phyloP scores from a whole-genome alignment of 768 basidiomycete genomes.

The Mycena haematopus region DNA sequence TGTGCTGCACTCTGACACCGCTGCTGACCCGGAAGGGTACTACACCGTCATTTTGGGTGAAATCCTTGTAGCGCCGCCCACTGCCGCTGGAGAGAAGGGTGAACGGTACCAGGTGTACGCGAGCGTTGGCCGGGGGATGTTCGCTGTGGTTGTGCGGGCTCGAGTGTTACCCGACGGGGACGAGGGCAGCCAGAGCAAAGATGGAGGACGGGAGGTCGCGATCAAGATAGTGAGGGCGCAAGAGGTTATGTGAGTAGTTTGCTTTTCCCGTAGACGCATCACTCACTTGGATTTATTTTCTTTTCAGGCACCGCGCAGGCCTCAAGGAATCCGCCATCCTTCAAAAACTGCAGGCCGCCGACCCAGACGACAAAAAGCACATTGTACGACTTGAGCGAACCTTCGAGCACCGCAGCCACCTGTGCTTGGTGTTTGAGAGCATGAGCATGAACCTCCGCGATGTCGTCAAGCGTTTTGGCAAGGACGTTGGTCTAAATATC shows the following conservation, averaged over 20 bases:
- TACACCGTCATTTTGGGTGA: slow-evolving; percentile 95
- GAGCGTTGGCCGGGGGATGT: slow-evolving; percentile 98
- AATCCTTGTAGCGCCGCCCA: slow-evolving; percentile 53
- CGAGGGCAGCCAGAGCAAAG: slow-evolving; percentile 58
- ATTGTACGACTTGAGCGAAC: slow-evolving; percentile 90
- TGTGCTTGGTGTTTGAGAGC: slow-evolving; percentile 95
- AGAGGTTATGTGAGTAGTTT: slow-evolving; percentile 85
- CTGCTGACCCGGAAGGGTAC: slow-evolving; percentile 94
- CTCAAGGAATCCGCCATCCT: slow-evolving; percentile 91
- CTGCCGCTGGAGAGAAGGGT: slow-evolving; percentile 52
- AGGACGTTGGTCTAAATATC: slow-evolving; percentile 96
- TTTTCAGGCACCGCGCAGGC: slow-evolving; percentile 88
- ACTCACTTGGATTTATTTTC: neutral
- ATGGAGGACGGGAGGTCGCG: slow-evolving; percentile 77
- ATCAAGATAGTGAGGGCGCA: slow-evolving; percentile 97
- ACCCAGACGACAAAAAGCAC: slow-evolving; percentile 97
- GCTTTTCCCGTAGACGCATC: slow-evolving; percentile 5
- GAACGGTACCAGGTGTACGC: slow-evolving; percentile 95
- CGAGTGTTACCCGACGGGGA: slow-evolving; percentile 57
- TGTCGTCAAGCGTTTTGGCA: slow-evolving; percentile 97
- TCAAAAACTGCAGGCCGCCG: slow-evolving; percentile 83
- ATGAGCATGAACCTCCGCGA: slow-evolving; percentile 98
- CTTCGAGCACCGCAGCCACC: slow-evolving; percentile 96
- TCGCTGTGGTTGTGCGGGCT: slow-evolving; percentile 94
- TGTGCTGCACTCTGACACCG: slow-evolving; percentile 75